Percentiles rank a stretch among this genome's conserved stretches.
Evolutionary conservation across 257 asterid species (phyloP).

Genomic region (Eucommia ulmoides): DNA sequence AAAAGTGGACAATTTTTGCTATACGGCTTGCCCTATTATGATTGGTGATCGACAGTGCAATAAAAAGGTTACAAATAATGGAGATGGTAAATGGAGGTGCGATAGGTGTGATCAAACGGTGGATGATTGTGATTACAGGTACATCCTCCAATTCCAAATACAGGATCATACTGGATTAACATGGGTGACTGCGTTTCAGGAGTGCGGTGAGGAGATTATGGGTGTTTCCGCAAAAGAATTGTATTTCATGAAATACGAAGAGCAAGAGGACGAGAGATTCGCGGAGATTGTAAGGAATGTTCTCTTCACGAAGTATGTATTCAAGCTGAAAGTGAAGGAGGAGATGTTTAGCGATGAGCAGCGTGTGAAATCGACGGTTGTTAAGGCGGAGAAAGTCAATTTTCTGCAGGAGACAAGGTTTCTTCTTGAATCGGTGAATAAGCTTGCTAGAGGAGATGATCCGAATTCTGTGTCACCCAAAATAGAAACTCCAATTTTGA

Average conservation of each 20-base stretch:
- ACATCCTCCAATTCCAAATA: constrained; percentile 76
- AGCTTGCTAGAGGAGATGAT: constrained; percentile 32
- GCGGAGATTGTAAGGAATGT: constrained; percentile 38
- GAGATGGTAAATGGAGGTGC: constrained; percentile 86
- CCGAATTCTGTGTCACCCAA: constrained; percentile 24
- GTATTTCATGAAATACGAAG: constrained; percentile 55
- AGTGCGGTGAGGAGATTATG: constrained; percentile 69
- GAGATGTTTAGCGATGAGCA: constrained; percentile 70
- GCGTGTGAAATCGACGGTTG: constrained; percentile 75
- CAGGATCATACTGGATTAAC: constrained; percentile 90
- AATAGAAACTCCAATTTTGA: constrained; percentile 18
- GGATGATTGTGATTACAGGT: constrained; percentile 81
- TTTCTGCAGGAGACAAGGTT: constrained; percentile 35
- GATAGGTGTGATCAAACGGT: constrained; percentile 59
- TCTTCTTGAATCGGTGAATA: constrained; percentile 39
- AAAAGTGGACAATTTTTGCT: constrained; percentile 60
- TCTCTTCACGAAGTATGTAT: constrained; percentile 37
- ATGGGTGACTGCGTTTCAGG: constrained; percentile 90
- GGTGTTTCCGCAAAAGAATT: constrained; percentile 81
- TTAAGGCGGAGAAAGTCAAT: constrained; percentile 58
- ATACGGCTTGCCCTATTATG: constrained; percentile 69
- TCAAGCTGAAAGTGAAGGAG: constrained; percentile 84
- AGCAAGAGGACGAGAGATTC: constrained; percentile 67
- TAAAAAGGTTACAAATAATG: constrained; percentile 75
- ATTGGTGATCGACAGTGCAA: constrained; percentile 73